These are phyloP conservation scores for Curvularia lunata DNA, from an alignment of 2,329 filamentous ascomycete species.

Conservation along the genomic window DNA sequence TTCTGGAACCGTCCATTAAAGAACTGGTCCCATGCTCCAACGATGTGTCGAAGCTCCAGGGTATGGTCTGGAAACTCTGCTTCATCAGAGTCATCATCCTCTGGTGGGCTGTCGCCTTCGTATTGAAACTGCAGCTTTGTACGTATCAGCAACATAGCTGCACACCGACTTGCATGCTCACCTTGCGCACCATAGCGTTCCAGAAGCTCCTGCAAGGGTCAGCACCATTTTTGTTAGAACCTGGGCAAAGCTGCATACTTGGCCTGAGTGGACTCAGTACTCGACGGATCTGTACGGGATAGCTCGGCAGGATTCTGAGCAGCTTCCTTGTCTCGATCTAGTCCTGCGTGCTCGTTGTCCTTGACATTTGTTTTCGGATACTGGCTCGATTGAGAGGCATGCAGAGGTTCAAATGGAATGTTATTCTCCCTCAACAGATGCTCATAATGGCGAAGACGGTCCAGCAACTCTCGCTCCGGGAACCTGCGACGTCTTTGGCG, in stretches of 20 bases:
- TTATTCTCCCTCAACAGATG: conserved; percentile 68
- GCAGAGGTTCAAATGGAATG: conserved; percentile 72
- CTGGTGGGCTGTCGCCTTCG: conserved; percentile 2
- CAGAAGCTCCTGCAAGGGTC: conserved; percentile 28
- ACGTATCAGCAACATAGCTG: background rate
- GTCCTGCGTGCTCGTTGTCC: background rate
- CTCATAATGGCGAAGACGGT: conserved; percentile 74
- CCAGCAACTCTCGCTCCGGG: conserved; percentile 72
- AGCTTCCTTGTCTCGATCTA: background rate
- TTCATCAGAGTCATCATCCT: conserved; percentile 9
- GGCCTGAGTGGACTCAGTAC: conserved; percentile 2
- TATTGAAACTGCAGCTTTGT: conserved; percentile 9
- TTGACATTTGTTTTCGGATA: conserved; percentile 14
- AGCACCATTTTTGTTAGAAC: conserved; percentile 1
- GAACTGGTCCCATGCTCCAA: conserved; percentile 54
- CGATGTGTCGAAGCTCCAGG: conserved; percentile 40
- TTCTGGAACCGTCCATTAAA: conserved; percentile 42
- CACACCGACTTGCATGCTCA: background rate
- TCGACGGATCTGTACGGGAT: background rate
- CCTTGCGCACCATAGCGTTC: conserved; percentile 32
- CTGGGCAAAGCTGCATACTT: conserved; percentile 6
- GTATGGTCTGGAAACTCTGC: conserved; percentile 17
- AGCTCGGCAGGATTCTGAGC: background rate
- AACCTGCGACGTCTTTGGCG: conserved; percentile 67
- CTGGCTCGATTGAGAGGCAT: conserved; percentile 25